Evolutionary conservation across 495 filamentous ascomycete species (phyloP), one percentile per base, ranked within the genome.

Genomic region (Trypethelium eluteriae): DNA sequence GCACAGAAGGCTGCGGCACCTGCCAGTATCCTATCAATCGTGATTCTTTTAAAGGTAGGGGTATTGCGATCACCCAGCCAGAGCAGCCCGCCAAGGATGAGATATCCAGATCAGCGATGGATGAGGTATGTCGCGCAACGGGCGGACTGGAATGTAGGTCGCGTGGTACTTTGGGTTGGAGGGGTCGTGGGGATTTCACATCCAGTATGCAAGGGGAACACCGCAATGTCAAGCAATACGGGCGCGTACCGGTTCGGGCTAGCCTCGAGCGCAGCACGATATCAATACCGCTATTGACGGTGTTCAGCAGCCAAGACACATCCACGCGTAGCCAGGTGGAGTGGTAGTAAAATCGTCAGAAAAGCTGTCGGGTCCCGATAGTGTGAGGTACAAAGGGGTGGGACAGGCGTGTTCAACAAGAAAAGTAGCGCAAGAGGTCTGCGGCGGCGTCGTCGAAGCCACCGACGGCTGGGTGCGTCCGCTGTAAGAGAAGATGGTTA

Each of bases 181-280:
- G 32, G 10, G 18, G 32, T 11, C 14, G 53, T 36, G 11, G 53
- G 34, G 53, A 36, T 59, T 59, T 36, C 25, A 9, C 53, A 5
- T 10, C 53, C 25, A 59, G 14, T 11, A 59, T 59, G 53, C 53
- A 59, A 59, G 53, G 53, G 53, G 53, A 36, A 18, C 53, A 59
- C 53, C 34, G 32, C 11, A 36, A 59, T 59, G 53, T 59, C 53
- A 59, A 59, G 6, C 53, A 59, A 59, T 59, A 59, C 32, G 53
- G 53, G 25, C 53, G 36, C 18, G 25, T 9, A 14, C 53, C 53
- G 32, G 5, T 59, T 59, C 53, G 18, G 53, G 32, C 53, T 59
- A 59, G 53, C 36, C 11, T 59, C 25, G 18, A 59, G 53, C 53
- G 53, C 25, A 59, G 10, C 53, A 59, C 53, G 53, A 59, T 59